Evolutionary conservation across 2,329 filamentous ascomycete genomes (phyloP).

Genomic region (Trichocomaceae sp.): DNA sequence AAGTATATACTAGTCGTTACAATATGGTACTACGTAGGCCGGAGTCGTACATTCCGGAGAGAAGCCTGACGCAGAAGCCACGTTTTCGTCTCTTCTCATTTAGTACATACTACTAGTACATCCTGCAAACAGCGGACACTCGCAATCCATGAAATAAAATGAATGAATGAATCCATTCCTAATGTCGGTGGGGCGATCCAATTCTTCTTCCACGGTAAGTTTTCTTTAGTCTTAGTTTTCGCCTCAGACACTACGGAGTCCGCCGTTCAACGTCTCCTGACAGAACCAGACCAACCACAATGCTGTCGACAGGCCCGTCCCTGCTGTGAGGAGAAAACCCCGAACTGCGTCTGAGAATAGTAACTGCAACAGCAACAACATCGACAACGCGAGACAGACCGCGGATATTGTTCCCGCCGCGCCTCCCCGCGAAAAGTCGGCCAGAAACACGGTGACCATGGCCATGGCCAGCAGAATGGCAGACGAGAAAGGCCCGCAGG

Average conservation of each 20-base stretch:
- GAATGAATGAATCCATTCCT: no score
- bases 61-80: not conserved
- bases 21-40: no score
- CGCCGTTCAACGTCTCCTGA: not conserved
- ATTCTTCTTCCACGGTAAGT: conserved; percentile 2
- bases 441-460: not conserved
- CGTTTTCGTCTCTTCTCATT: not conserved
- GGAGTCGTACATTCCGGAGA: not conserved
- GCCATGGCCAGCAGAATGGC: conserved; percentile 4
- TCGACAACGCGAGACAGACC: not conserved
- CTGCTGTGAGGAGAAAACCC: not conserved
- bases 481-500: conserved; percentile 1
- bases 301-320: not conserved
- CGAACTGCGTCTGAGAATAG: not conserved
- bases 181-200: not conserved
- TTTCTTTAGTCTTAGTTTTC: no score
- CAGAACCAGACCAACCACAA: not conserved
- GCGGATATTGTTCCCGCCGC: not conserved
- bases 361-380: not conserved
- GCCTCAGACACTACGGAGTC: not conserved
- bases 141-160: not conserved
- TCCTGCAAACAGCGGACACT: not conserved
- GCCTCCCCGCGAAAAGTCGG: not conserved
- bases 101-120: no score
- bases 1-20: no score